phyloP scores from a whole-genome alignment of 306 rosid genomes.

The Sophora flavescens region DNA sequence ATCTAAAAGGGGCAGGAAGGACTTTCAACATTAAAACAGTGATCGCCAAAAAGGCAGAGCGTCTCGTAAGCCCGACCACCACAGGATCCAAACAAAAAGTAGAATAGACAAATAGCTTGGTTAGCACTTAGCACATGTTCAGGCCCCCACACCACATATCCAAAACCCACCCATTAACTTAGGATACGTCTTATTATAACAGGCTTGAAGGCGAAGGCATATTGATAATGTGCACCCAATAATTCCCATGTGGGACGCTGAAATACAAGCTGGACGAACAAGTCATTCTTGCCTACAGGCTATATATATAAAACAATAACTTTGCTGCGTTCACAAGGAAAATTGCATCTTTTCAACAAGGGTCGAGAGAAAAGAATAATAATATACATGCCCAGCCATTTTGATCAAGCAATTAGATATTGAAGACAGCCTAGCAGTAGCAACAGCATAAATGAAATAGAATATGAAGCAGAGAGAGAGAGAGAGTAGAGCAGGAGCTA shows the following conservation, averaged over 20 bases:
- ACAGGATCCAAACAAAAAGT: slow-evolving; percentile 33
- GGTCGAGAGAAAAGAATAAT: slow-evolving; percentile 41
- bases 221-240: slow-evolving; percentile 24
- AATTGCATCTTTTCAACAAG: slow-evolving; percentile 44
- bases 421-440: slow-evolving; percentile 55
- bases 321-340: slow-evolving; percentile 46
- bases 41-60: neutral
- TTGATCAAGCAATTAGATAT: slow-evolving; percentile 52
- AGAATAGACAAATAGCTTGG: neutral
- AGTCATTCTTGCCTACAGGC: slow-evolving; percentile 44
- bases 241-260: slow-evolving; percentile 47
- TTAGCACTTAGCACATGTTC: slow-evolving; percentile 45
- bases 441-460: slow-evolving; percentile 48
- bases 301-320: slow-evolving; percentile 45
- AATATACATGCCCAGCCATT: slow-evolving; percentile 57
- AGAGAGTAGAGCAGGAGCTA: slow-evolving; percentile 51
- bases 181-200: neutral
- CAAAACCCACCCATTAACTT: slow-evolving; percentile 10
- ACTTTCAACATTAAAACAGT: neutral
- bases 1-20: neutral
- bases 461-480: slow-evolving; percentile 41
- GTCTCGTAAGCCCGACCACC: neutral
- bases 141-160: slow-evolving; percentile 40
- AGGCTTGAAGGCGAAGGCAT: slow-evolving; percentile 34
- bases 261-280: slow-evolving; percentile 46